Evolutionary conservation across 345 rosid species (phyloP), one percentile per base, ranked within the genome.

Genomic region (Hypericum androsaemum): DNA sequence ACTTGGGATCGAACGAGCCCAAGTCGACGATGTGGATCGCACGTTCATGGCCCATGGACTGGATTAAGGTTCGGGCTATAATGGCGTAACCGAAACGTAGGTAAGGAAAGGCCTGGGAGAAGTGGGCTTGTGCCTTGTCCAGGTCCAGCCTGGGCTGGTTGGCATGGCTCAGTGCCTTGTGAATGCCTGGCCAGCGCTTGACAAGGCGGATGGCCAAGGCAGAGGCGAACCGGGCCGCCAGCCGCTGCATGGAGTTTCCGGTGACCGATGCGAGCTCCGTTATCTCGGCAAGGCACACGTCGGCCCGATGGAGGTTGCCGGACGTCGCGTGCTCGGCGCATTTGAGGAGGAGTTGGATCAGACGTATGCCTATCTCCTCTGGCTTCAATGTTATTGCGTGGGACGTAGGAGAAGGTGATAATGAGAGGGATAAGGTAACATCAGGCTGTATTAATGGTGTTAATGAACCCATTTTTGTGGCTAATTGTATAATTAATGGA

Each of bases 161-260:
- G 8, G 57, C 9, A 38, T 54, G 60, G 59, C 64, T 76, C 37
- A 74, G 7, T 43, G 78, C 74, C 41, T 59, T 78, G 54, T 71
- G 58, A 10, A 76, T 42, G 43, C 87, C 81, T 0, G 73, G 73
- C 87, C 83, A 75, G 8, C 73, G 70, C 68, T 67, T 78, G 56
- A 76, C 62, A 3, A 78, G 65, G 8, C 75, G 76, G n/a, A 59
- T 45, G 5, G 80, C 78, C 0, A 81, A 66, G 22, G 76, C 78
- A 0, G 76, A 71, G 52, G 81, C 73, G 2, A 75, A 78, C 38
- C 59, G 41, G 8, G 75, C 71, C 0, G 81, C 74, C 6, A 78
- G 64, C 8, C 83, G 57, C 44, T 81, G 88, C 69, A 76, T 67
- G 54, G 81, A 69, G 63, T 81, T 78, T 0, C 83, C 80, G 0